Evolutionary conservation across 495 filamentous ascomycete genomes (phyloP), one percentile per base, ranked within the genome.

Genomic region (Penicillium longicatenatum): DNA sequence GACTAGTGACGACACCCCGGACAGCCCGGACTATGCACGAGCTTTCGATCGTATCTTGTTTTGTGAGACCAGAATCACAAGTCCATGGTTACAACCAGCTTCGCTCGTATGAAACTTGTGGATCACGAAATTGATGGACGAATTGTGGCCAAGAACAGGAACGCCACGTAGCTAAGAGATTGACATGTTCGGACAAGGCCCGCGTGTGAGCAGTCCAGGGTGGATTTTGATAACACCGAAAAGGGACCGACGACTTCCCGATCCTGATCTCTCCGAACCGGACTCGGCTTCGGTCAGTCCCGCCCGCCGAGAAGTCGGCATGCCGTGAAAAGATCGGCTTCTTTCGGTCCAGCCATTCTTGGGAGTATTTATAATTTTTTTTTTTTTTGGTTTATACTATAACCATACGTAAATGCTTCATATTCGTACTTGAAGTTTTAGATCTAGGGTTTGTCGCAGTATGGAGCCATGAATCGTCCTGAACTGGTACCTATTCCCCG

Each of bases 201-300:
- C 60, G 54, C 6, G 54, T 12, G 6, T 26, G 37, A 33, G 14
- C 10, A 42, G 24, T 30, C 3, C 11, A 22, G 29, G 45, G 45
- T 48, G 50, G 44, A 33, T 44, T 39, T 16, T 39, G 22, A 31
- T 42, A 52, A 54, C 64, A 62, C 58, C 65, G 65, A 65, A 49
- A 51, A 67, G 39, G 48, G 43, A 7, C 65, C 65, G 62, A 67
- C 17, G 47, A 62, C n/a, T 39, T 58, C 55, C 57, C 65, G 57
- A 64, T 48, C 51, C 55, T 46, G 39, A 41, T 62, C 47, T 55
- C 42, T 37, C 60, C 60, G 60, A 62, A 16, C 48, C 47, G 43
- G 43, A 49, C n/a, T 63, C 57, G 61, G 61, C 57, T 52, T 47
- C 39, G 14, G 17, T 56, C 60, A 57, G 60, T 56, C 60, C 57